Percentiles rank a stretch among this genome's conserved stretches.
phyloP scores from a whole-genome alignment of 176 grass and related monocot genomes.

The Panicum miliaceum region DNA sequence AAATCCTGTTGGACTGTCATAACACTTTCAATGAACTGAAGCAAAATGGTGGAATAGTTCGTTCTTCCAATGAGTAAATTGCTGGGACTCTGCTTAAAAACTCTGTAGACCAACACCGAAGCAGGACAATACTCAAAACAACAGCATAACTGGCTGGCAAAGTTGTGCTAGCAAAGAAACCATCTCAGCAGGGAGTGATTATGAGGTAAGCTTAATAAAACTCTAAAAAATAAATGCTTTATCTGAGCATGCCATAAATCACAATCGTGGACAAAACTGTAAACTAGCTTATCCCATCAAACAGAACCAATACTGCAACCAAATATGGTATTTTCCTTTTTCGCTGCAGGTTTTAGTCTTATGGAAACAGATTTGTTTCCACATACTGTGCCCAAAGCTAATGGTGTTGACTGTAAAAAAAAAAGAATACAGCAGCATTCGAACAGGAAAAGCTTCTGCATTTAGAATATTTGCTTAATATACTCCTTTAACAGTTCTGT shows the following conservation, averaged over 20 bases:
- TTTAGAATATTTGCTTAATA: neutral
- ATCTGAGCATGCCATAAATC: conserved; percentile 2
- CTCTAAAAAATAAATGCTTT: neutral
- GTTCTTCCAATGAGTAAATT: neutral
- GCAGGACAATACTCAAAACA: neutral
- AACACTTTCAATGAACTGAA: neutral
- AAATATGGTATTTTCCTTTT: neutral
- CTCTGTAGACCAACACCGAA: neutral
- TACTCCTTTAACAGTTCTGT: neutral
- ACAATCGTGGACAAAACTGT: neutral
- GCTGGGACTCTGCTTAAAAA: neutral
- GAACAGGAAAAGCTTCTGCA: neutral
- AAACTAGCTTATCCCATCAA: conserved; percentile 28
- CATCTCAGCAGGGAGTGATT: neutral
- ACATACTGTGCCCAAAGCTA: neutral
- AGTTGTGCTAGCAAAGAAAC: neutral
- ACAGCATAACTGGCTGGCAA: neutral
- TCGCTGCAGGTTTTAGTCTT: neutral
- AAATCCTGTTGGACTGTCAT: neutral
- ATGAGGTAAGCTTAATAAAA: neutral
- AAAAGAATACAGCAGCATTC: neutral
- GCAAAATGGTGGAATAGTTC: neutral
- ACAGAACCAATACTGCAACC: neutral
- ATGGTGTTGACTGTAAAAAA: too few relatives aligned
- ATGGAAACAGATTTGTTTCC: neutral